A percentile compares a stretch with the other conserved stretches of the same genome.
Evolutionary conservation across 805 yeast genomes (phyloP).

Genomic region (Kuraishia molischiana): DNA sequence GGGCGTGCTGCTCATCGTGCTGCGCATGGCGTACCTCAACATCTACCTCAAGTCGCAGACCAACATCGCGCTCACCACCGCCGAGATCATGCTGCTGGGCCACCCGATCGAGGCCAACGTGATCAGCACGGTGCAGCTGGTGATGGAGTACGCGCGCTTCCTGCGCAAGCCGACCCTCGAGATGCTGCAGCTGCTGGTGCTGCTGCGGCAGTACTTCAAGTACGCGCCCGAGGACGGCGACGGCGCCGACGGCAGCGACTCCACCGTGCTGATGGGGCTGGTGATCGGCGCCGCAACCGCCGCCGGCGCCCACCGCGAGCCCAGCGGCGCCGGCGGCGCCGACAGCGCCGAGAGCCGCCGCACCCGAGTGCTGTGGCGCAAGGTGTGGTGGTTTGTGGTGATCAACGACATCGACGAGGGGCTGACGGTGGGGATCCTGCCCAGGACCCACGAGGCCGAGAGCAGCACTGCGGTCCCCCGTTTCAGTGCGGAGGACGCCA

Average conservation of each 20-base stretch:
- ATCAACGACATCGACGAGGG: conserved; percentile 14
- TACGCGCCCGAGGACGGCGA: conserved; percentile 42
- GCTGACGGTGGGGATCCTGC: conserved; percentile 12
- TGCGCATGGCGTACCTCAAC: conserved; percentile 17
- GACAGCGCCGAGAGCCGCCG: conserved; percentile 6
- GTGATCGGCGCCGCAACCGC: conserved; percentile 29
- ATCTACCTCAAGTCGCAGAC: conserved; percentile 9
- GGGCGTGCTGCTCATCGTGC: conserved; percentile 15
- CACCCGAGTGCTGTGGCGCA: too few relatives aligned
- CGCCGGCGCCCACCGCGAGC: conserved; percentile 36
- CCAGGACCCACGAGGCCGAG: conserved; percentile 10
- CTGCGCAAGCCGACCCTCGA: conserved; percentile 29
- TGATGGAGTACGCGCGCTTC: conserved; percentile 28
- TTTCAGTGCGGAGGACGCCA: conserved; percentile 8
- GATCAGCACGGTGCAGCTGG: conserved; percentile 26
- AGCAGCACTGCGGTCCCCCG: conserved; percentile 7
- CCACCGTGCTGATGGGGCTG: conserved; percentile 25
- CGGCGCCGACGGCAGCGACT: conserved; percentile 31
- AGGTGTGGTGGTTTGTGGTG: conserved; percentile 16
- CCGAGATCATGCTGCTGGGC: conserved; percentile 15
- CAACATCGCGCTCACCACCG: conserved; percentile 4
- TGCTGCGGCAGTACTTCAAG: conserved; percentile 28
- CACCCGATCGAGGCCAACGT: conserved; percentile 30
- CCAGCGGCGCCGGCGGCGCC: conserved; percentile 7
- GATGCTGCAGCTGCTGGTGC: conserved; percentile 31